These are phyloP conservation scores for Cunninghamia lanceolata DNA, from an alignment of 75 land plant species.

Conservation along the genomic window DNA sequence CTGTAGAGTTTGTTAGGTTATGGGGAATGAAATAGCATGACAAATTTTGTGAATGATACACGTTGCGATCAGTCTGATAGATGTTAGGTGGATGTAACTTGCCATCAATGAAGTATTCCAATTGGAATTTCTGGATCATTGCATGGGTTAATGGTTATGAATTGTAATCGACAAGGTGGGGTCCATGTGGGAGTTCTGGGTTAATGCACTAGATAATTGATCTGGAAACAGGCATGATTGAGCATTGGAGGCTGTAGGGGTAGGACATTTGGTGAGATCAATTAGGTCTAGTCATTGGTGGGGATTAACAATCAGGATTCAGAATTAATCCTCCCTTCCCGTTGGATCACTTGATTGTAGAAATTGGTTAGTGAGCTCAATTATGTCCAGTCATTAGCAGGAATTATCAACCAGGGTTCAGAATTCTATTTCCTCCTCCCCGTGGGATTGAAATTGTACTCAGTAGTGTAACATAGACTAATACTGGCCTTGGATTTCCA, in stretches of 20 bases:
- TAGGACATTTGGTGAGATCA: background rate
- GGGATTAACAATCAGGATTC: background rate
- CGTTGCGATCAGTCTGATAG: background rate
- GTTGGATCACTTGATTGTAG: background rate
- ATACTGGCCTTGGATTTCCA: background rate
- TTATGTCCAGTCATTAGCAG: background rate
- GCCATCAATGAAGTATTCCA: background rate
- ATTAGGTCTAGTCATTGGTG: background rate
- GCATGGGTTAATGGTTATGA: background rate
- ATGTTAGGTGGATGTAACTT: background rate
- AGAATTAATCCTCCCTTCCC: background rate
- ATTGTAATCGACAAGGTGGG: background rate
- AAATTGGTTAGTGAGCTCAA: background rate
- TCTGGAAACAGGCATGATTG: background rate
- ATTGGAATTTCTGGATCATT: background rate
- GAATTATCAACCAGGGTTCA: no score
- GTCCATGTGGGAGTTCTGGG: background rate
- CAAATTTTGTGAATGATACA: background rate
- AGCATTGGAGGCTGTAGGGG: background rate
- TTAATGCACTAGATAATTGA: background rate
- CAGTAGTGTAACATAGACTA: background rate
- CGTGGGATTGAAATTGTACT: background rate
- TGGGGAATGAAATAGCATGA: background rate
- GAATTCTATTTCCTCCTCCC: background rate
- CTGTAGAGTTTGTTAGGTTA: background rate